A percentile compares a stretch with the other conserved stretches of the same genome.
Conservation (phyloP, 768 basidiomycete species). For the Suillus variegatus region DNA sequence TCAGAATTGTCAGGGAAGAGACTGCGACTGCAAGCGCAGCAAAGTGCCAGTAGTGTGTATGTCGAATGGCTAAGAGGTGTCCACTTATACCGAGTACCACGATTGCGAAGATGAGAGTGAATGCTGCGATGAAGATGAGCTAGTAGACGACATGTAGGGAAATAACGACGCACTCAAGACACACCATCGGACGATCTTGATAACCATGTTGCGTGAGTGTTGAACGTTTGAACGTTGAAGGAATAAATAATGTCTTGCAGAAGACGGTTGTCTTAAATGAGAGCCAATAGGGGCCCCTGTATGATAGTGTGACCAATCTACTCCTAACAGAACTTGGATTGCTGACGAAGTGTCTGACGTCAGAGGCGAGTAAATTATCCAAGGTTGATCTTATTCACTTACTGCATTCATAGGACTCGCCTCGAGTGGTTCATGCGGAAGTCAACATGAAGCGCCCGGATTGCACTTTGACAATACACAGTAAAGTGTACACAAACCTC, state of each 20-base stretch:
- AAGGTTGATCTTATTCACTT: not conserved
- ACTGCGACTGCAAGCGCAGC: conserved; percentile 32
- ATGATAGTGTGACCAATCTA: not conserved
- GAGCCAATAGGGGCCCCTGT: not conserved
- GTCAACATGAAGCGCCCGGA: not conserved
- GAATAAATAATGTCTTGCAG: not conserved
- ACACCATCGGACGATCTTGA: not conserved
- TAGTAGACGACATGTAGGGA: not conserved
- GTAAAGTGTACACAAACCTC: not conserved
- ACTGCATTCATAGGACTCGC: not conserved
- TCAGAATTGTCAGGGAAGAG: conserved; percentile 27
- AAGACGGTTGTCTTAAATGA: not conserved
- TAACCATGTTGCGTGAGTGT: not conserved
- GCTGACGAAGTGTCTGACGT: conserved; percentile 5
- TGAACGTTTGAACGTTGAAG: not conserved
- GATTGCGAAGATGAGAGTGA: conserved; percentile 24
- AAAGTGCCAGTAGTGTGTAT: conserved; percentile 24
- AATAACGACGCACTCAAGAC: not conserved
- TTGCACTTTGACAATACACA: no score
- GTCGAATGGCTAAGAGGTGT: conserved; percentile 22
- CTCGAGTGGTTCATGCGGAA: not conserved
- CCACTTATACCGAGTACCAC: conserved; percentile 34
- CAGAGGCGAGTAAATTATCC: not conserved
- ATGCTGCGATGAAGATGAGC: conserved; percentile 13
- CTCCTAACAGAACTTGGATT: conserved; percentile 1